These are phyloP conservation scores for Cercophora sp. DNA, from an alignment of 495 filamentous ascomycete species.

Conservation along the genomic window DNA sequence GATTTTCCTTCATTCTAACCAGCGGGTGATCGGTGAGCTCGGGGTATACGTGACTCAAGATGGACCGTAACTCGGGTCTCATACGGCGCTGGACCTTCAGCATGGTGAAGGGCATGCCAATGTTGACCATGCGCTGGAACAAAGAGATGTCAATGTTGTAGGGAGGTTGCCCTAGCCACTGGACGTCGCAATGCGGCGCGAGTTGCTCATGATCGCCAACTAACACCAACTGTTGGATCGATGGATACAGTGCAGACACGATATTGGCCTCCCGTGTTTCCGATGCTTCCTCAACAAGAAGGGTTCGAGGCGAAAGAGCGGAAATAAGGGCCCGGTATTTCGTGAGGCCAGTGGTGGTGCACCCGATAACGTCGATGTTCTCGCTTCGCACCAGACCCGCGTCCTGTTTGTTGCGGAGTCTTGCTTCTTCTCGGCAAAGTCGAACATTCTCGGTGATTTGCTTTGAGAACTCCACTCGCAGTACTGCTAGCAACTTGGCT, in stretches of 20 bases:
- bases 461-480: constrained; percentile 20
- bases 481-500: constrained; percentile 25
- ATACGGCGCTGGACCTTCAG: constrained; percentile 69
- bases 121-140: constrained; percentile 64
- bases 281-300: constrained; percentile 57
- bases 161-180: constrained; percentile 72
- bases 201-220: constrained; percentile 57
- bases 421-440: constrained; percentile 32
- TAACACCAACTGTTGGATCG: constrained; percentile 50
- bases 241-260: constrained; percentile 50
- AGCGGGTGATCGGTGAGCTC: constrained; percentile 64
- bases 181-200: constrained; percentile 43
- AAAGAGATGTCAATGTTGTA: constrained; percentile 46
- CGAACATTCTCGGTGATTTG: constrained; percentile 25
- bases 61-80: constrained; percentile 59
- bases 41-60: constrained; percentile 64
- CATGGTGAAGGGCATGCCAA: constrained; percentile 59
- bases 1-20: constrained; percentile 47
- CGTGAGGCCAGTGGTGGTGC: constrained; percentile 68
- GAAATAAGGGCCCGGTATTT: constrained; percentile 78
- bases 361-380: constrained; percentile 44
- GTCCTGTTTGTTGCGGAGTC: constrained; percentile 30
- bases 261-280: constrained; percentile 55
- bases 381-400: constrained; percentile 22
- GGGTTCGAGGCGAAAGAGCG: constrained; percentile 58